Conservation (phyloP, 2,329 filamentous ascomycete species). For the Talaromyces sp. region DNA sequence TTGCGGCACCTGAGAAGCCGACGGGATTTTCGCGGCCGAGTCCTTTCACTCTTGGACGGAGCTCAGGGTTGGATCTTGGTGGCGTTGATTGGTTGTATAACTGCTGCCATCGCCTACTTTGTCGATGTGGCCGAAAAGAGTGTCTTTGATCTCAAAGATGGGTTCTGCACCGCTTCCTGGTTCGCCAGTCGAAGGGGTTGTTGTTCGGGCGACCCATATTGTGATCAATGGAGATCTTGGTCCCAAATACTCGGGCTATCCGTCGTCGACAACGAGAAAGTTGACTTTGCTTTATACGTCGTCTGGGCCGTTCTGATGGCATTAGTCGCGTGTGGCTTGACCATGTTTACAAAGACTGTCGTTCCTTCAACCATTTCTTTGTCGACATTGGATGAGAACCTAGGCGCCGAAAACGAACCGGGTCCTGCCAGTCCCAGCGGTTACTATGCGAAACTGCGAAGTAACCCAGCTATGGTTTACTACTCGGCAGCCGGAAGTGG, state of each 20-base stretch:
- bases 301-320: constrained; percentile 66
- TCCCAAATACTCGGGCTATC: constrained; percentile 57
- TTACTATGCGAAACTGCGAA: constrained; percentile 25
- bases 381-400: constrained; percentile 85
- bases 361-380: constrained; percentile 85
- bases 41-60: constrained; percentile 73
- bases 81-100: constrained; percentile 79
- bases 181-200: constrained; percentile 66
- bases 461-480: constrained; percentile 72
- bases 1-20: constrained; percentile 75
- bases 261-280: constrained; percentile 49
- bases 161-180: constrained; percentile 72
- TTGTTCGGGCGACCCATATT: constrained; percentile 52
- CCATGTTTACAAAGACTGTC: constrained; percentile 85
- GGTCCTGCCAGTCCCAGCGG: constrained; percentile 38
- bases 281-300: constrained; percentile 76
- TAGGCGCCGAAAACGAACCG: constrained; percentile 61
- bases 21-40: constrained; percentile 77
- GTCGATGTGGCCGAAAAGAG: constrained; percentile 82
- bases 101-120: constrained; percentile 79
- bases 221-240: constrained; percentile 60
- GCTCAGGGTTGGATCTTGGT: constrained; percentile 93
- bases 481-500: constrained; percentile 95
- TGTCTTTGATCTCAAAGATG: constrained; percentile 86
- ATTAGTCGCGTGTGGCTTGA: constrained; percentile 68